Evolutionary conservation across 2,329 filamentous ascomycete genomes (phyloP), one percentile per base, ranked within the genome.

Genomic region (Fusarium beomiforme): DNA sequence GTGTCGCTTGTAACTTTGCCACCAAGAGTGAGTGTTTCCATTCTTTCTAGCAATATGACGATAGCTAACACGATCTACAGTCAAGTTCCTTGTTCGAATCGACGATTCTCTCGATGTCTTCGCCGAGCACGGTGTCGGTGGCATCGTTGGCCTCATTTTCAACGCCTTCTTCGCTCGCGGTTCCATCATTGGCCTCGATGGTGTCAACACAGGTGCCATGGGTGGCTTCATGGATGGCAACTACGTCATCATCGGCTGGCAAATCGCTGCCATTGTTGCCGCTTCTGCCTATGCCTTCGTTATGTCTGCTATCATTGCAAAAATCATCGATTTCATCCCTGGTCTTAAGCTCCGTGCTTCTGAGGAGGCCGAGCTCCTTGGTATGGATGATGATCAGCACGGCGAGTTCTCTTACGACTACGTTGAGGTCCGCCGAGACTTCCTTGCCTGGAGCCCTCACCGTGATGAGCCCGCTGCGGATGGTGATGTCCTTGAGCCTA

Each of bases 321-420:
- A 91, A 82, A 78, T 83, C 77, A 92, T 96, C 83, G 91, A 96
- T 83, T 79, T 90, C 70, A 86, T 94, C 24, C 93, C 93, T 29
- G 93, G 93, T 49, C 88, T 96, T 23, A 89, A 94, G 79, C 91
- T 96, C 47, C 92, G 93, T 63, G 92, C 93, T 12, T 91, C 89
- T 29, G 92, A 94, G 77, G 91, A 95, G 81, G 93, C 93, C 26
- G 93, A 96, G 82, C 89, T 95, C 16, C 89, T 95, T 61, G 93
- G 93, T 74, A 95, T 95, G 92, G 93, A 96, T 78, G 93, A 95
- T 79, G 93, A 95, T 82, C 93, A 96, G 83, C 92, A 95, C 75
- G 93, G 93, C 81, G 93, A 96, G 82, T 96, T 95, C 79, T 93
- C 93, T 16, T 95, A 95, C 85, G 93, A 96, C 81, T 96, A 95